These are phyloP conservation scores for Colletotrichum noveboracense DNA, from an alignment of 2,329 filamentous ascomycete genomes.

Conservation along the genomic window DNA sequence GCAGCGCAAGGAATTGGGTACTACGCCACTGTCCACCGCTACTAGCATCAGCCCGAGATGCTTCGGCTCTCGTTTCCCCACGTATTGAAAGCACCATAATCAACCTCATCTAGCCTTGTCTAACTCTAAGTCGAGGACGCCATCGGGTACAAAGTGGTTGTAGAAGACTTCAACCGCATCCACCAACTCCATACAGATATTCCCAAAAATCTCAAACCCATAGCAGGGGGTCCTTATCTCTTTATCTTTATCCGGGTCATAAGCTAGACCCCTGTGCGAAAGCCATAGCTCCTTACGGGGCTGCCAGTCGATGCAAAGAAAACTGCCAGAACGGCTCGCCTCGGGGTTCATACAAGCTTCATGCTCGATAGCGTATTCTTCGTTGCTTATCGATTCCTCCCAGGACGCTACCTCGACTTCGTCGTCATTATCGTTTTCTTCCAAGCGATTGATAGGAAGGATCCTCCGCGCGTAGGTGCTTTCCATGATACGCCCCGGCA, in stretches of 20 bases:
- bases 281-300: background rate
- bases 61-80: too few species aligned
- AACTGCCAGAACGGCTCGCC: background rate
- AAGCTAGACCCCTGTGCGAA: background rate
- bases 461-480: background rate
- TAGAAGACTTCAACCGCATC: background rate
- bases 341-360: background rate
- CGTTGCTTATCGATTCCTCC: background rate
- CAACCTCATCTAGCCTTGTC: background rate
- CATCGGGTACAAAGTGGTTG: background rate
- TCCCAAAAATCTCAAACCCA: background rate
- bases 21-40: too few species aligned
- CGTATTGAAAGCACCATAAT: background rate
- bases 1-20: too few species aligned
- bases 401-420: background rate
- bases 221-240: rapidly evolving
- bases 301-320: background rate
- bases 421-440: background rate
- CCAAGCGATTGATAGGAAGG: background rate
- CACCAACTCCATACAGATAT: background rate
- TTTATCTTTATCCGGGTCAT: background rate
- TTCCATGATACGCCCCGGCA: background rate
- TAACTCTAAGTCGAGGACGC: background rate
- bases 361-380: background rate
- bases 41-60: too few species aligned